Conservation (phyloP, 371 early-diverging fungal species). For the Nosema muscidifuracis region DNA sequence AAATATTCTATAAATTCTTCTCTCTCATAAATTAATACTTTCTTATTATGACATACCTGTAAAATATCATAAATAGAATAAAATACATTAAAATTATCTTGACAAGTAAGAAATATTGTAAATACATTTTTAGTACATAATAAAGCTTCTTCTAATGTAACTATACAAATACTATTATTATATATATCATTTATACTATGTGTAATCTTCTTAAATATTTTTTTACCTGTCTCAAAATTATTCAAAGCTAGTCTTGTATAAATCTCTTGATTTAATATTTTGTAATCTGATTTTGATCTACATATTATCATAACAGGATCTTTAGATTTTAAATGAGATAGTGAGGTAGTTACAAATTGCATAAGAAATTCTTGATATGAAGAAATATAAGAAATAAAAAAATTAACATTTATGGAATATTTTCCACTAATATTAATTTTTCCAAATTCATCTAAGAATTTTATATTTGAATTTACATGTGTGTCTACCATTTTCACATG, state of each 20-base stretch:
- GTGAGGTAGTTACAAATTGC: background rate
- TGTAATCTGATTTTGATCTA: slow-evolving; percentile 4
- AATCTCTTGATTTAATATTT: slow-evolving; percentile 13
- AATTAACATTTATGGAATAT: background rate
- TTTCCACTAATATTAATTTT: background rate
- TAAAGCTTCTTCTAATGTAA: background rate
- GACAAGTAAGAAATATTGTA: slow-evolving; percentile 36
- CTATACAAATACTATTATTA: slow-evolving; percentile 16
- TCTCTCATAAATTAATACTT: slow-evolving; percentile 33
- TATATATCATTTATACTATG: background rate
- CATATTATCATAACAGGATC: slow-evolving; percentile 1
- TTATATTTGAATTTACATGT: background rate
- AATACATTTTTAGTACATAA: background rate
- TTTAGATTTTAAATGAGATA: background rate
- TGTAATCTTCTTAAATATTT: background rate
- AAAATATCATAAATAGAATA: slow-evolving; percentile 44
- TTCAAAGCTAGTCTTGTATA: slow-evolving; percentile 17
- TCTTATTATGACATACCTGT: slow-evolving; percentile 24
- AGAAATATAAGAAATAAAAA: background rate
- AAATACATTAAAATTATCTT: background rate
- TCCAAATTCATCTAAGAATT: background rate
- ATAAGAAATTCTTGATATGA: slow-evolving; percentile 3
- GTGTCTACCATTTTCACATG: background rate
- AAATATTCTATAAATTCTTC: slow-evolving; percentile 45
- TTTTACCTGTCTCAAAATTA: background rate